These are phyloP conservation scores for Cryptosporidium parvum DNA, from an alignment of 169 alveolate genomes.

Conservation along the genomic window DNA sequence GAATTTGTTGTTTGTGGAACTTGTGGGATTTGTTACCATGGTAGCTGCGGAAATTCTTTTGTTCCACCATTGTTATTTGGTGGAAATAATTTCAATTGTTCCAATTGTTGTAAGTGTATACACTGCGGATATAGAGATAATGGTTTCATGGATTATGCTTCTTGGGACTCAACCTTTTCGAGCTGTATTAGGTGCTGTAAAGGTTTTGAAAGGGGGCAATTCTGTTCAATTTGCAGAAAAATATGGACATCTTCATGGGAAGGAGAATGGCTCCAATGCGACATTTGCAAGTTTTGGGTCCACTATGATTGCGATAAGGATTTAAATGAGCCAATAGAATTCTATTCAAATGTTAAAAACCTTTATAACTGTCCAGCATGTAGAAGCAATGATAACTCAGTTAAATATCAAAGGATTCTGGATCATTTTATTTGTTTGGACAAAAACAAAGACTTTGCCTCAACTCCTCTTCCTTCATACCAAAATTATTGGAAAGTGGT, in stretches of 20 bases:
- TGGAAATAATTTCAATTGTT: slow-evolving; percentile 48
- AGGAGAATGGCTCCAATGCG: slow-evolving; percentile 74
- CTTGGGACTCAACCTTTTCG: slow-evolving; percentile 68
- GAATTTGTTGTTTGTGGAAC: slow-evolving; percentile 53
- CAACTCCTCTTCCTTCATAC: slow-evolving; percentile 62
- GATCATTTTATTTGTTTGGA: slow-evolving; percentile 51
- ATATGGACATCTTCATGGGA: slow-evolving; percentile 76
- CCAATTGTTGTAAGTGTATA: slow-evolving; percentile 50
- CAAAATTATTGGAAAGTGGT: slow-evolving; percentile 76
- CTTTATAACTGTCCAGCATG: slow-evolving; percentile 64
- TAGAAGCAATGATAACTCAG: slow-evolving; percentile 51
- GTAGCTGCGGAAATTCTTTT: slow-evolving; percentile 53
- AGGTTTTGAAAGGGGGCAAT: slow-evolving; percentile 73
- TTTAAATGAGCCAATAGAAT: slow-evolving; percentile 36
- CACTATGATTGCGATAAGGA: slow-evolving; percentile 53
- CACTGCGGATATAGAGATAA: slow-evolving; percentile 73
- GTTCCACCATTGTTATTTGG: slow-evolving; percentile 65
- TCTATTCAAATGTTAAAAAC: slow-evolving; percentile 3
- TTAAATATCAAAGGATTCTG: slow-evolving; percentile 38
- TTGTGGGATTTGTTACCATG: slow-evolving; percentile 56
- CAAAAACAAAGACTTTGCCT: slow-evolving; percentile 44
- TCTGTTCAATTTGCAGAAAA: slow-evolving; percentile 53
- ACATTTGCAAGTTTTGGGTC: slow-evolving; percentile 63
- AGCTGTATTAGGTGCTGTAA: slow-evolving; percentile 53
- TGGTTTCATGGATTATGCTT: slow-evolving; percentile 52